These are phyloP conservation scores for Neoascochyta sp. DNA, from an alignment of 2,329 filamentous ascomycete species.

Conservation along the genomic window DNA sequence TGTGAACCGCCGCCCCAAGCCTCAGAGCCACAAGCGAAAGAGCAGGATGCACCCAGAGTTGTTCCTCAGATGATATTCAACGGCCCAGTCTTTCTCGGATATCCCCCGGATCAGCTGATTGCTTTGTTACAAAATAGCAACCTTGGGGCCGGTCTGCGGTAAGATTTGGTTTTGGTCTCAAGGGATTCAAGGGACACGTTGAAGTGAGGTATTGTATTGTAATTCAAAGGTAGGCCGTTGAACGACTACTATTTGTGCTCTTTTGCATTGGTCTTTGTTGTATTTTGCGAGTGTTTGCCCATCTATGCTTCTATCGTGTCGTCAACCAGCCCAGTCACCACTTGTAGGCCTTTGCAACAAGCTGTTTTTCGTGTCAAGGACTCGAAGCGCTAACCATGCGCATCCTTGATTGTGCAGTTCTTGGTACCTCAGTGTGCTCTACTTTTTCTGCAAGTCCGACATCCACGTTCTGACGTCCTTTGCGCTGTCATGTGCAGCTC, in stretches of 20 bases:
- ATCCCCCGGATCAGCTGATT: conserved; percentile 46
- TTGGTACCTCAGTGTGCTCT: conserved; percentile 5
- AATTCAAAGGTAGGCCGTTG: conserved; percentile 22
- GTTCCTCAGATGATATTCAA: conserved; percentile 78
- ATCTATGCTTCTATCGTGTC: too few relatives aligned
- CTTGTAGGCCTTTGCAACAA: too few relatives aligned
- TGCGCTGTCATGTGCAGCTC: conserved; percentile 47
- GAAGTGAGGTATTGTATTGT: conserved; percentile 24
- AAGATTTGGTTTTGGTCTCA: too few relatives aligned
- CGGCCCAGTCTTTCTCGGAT: conserved; percentile 91
- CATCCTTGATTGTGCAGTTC: too few relatives aligned
- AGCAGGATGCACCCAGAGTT: conserved; percentile 13
- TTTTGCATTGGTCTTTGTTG: too few relatives aligned
- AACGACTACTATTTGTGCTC: conserved; percentile 12
- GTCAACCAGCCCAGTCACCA: too few relatives aligned
- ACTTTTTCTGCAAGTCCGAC: conserved; percentile 41
- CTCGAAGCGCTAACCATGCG: too few relatives aligned
- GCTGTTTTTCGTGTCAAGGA: too few relatives aligned
- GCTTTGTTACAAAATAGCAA: conserved; percentile 36
- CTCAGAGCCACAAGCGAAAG: conserved; percentile 6
- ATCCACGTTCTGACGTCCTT: conserved; percentile 47
- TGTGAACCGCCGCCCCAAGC: conserved; percentile 5
- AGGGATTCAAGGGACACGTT: conserved; percentile 6
- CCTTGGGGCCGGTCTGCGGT: conserved; percentile 28
- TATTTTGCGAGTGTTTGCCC: too few relatives aligned